These are phyloP conservation scores for Ogataea pini DNA, from an alignment of 805 yeast genomes.

Conservation along the genomic window DNA sequence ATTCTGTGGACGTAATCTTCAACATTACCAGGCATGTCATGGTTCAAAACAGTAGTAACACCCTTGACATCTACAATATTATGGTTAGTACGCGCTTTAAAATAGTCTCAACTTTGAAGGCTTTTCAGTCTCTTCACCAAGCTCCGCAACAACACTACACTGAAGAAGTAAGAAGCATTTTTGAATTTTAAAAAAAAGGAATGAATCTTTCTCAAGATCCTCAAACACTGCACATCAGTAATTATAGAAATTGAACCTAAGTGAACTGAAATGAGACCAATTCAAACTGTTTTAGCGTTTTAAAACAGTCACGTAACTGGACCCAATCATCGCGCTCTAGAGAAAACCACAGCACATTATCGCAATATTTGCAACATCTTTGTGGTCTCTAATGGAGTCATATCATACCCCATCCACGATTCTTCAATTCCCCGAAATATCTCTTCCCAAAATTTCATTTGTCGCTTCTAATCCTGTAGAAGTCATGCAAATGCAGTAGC, in stretches of 20 bases:
- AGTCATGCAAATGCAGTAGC: constrained; percentile 6
- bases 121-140: neutral
- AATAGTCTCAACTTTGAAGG: constrained; percentile 1
- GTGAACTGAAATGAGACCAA: constrained; percentile 6
- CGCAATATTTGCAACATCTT: neutral
- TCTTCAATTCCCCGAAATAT: constrained; percentile 1
- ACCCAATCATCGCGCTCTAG: neutral
- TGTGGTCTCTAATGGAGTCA: neutral
- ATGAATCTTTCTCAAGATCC: constrained; percentile 6
- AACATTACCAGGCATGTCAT: constrained; percentile 96
- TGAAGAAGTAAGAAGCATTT: constrained; percentile 5
- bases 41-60: constrained; percentile 89
- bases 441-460: constrained; percentile 3
- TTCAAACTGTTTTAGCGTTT: neutral
- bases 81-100: constrained; percentile 12
- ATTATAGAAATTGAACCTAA: constrained; percentile 5
- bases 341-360: constrained; percentile 1
- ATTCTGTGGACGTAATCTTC: constrained; percentile 99
- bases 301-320: neutral
- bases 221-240: constrained; percentile 10
- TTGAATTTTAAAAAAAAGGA: constrained; percentile 7
- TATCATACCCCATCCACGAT: neutral
- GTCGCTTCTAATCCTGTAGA: neutral
- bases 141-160: constrained; percentile 3
- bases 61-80: constrained; percentile 88